Percentiles rank a stretch among this genome's conserved stretches.
Conservation (phyloP, 2,329 filamentous ascomycete species). For the Penicillium janthinellum region DNA sequence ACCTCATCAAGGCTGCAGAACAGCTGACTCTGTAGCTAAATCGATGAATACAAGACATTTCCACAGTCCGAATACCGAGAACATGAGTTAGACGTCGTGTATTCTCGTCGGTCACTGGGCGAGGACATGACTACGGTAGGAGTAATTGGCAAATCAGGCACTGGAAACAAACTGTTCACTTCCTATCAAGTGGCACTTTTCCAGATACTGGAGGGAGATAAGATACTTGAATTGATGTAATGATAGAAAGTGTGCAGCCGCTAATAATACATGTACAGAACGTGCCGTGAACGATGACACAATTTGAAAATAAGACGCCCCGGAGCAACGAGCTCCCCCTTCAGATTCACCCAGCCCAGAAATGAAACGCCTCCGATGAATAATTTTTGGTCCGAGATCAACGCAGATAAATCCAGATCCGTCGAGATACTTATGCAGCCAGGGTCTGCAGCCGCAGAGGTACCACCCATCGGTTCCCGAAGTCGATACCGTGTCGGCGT, state of each 20-base stretch:
- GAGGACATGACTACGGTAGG: background rate
- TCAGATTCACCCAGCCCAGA: background rate
- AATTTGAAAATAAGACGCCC: background rate
- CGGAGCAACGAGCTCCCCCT: background rate
- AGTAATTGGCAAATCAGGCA: too few relatives aligned
- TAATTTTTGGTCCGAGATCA: background rate
- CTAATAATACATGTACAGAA: conserved; percentile 8
- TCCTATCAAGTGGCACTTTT: too few relatives aligned
- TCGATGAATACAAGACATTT: background rate
- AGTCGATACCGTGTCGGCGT: conserved; percentile 81
- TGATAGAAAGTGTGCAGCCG: background rate
- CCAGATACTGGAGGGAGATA: too few relatives aligned
- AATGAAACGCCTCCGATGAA: conserved; percentile 4
- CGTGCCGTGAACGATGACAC: background rate
- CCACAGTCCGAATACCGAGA: background rate
- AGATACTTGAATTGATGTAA: background rate
- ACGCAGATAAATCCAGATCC: background rate
- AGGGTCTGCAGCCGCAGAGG: conserved; percentile 57
- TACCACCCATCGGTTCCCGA: conserved; percentile 83
- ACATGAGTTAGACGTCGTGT: background rate
- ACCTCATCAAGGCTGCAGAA: background rate
- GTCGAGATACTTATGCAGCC: conserved; percentile 23
- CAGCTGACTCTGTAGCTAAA: background rate
- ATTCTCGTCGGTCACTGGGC: background rate
- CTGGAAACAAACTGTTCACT: too few relatives aligned